phyloP scores from a whole-genome alignment of 768 basidiomycete species.

The Boletus subcaerulescens region DNA sequence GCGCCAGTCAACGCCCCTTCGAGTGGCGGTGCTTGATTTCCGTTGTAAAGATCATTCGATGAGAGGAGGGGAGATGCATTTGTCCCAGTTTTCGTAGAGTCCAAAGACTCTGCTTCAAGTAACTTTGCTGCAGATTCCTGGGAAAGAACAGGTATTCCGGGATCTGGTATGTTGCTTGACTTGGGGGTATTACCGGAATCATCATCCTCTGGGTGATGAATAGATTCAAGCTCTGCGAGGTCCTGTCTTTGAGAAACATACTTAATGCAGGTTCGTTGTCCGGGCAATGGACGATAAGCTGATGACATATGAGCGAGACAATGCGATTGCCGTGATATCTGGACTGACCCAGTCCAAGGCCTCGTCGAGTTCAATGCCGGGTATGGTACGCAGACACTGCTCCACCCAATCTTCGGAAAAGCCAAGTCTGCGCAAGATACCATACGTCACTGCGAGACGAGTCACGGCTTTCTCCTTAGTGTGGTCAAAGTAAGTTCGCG shows the following conservation, averaged over 20 bases:
- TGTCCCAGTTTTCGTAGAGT: slow-evolving; percentile 35
- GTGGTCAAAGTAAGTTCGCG: slow-evolving; percentile 40
- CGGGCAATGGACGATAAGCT: slow-evolving; percentile 67
- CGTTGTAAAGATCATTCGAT: slow-evolving; percentile 6
- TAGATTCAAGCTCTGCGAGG: background rate
- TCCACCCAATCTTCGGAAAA: slow-evolving; percentile 67
- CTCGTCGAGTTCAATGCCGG: slow-evolving; percentile 76
- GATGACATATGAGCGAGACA: slow-evolving; percentile 5
- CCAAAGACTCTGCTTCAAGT: background rate
- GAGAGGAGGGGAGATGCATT: slow-evolving; percentile 41
- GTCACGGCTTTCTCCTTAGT: slow-evolving; percentile 68
- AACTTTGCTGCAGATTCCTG: background rate
- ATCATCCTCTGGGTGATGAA: slow-evolving; percentile 9
- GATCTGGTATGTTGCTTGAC: slow-evolving; percentile 1
- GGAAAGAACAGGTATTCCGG: background rate
- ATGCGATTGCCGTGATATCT: background rate
- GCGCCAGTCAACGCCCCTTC: slow-evolving; percentile 7
- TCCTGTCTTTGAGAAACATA: slow-evolving; percentile 10
- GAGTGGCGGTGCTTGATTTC: background rate
- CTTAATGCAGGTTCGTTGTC: slow-evolving; percentile 53
- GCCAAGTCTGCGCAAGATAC: slow-evolving; percentile 73
- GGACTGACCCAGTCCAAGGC: slow-evolving; percentile 84
- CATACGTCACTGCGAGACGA: slow-evolving; percentile 76
- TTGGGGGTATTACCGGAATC: slow-evolving; percentile 11
- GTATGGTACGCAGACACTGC: slow-evolving; percentile 65